Evolutionary conservation across 495 filamentous ascomycete species (phyloP), one percentile per base, ranked within the genome.

Genomic region (Haplographium delicatum): DNA sequence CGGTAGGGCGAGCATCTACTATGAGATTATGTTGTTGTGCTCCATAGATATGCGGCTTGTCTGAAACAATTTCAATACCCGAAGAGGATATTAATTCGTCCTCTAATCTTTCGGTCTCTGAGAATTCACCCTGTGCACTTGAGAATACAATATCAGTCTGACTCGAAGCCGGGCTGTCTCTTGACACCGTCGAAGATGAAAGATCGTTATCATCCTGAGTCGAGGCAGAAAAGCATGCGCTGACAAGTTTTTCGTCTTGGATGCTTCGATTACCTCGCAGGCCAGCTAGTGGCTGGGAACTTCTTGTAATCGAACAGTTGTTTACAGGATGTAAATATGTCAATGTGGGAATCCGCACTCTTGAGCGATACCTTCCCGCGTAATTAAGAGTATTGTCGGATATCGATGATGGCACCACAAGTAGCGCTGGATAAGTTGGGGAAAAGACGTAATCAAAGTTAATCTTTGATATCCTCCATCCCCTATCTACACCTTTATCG

Each of bases 381-480:
- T 99, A 96, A 53, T 95, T 95, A 47, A 99, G 79, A 37, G 89
- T 89, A 57, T 91, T 97, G 68, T 99, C 93, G 33, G 93, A 97
- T 57, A 99, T 94, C 39, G 80, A 76, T 25, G 83, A 80, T 18
- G 93, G 93, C 15, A 97, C 88, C 22, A 80, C 80, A 10, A 99
- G 76, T 18, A 95, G 54, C 1, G 84, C 82, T 28, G 93, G 93
- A 65, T 99, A 99, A n/a, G 94, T 99, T 10, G 88, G 83, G 24
- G 90, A 95, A 62, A 96, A 97, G 62, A 68, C 68, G 63, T 95
- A 95, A 65, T 93, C 86, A 27, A 72, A 68, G 67, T 99, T 99
- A 62, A 99, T 90, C 24, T 78, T 78, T 23, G 91, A 90, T 61
- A 99, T 82, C 55, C 93, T 82, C 93, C 93, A 99, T 23, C 85